Conservation (phyloP, 1,284 basidiomycete genomes). For the Mycocalia duriaeana region DNA sequence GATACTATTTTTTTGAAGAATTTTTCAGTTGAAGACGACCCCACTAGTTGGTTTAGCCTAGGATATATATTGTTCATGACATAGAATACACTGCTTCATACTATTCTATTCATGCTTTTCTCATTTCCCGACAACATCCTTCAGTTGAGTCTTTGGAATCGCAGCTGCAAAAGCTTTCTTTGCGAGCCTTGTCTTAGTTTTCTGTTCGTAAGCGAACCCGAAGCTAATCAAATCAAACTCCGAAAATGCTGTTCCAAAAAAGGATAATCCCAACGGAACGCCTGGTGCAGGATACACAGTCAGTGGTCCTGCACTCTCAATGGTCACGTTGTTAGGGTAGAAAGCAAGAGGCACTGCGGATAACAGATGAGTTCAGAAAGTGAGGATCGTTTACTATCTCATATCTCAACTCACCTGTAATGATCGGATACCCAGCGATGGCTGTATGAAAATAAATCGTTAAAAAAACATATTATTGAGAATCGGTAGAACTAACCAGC, state of each 20-base stretch:
- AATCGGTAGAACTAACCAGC: conserved; percentile 15
- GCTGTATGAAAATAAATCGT: conserved; percentile 24
- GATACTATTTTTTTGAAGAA: too few species aligned
- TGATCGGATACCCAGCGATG: conserved; percentile 55
- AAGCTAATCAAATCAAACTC: conserved; percentile 55
- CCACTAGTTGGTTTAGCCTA: too few species aligned
- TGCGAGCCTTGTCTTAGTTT: conserved; percentile 47
- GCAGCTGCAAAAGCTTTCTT: conserved; percentile 51
- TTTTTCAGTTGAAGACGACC: too few species aligned
- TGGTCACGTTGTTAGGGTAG: conserved; percentile 45
- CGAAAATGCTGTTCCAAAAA: conserved; percentile 59
- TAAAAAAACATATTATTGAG: background rate
- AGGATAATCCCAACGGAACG: conserved; percentile 59
- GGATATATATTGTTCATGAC: too few species aligned
- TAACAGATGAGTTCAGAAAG: background rate
- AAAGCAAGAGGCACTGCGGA: conserved; percentile 54
- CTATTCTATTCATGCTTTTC: too few species aligned
- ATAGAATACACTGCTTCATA: too few species aligned
- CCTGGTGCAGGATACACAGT: conserved; percentile 53
- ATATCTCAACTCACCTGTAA: conserved; percentile 37
- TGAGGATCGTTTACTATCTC: background rate
- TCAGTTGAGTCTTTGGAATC: conserved; percentile 57
- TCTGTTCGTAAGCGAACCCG: conserved; percentile 65
- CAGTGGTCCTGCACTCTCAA: conserved; percentile 33
- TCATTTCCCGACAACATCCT: conserved; percentile 34